Evolutionary conservation across 148 eudicot species (phyloP).

Genomic region (Polygonum aviculare): DNA sequence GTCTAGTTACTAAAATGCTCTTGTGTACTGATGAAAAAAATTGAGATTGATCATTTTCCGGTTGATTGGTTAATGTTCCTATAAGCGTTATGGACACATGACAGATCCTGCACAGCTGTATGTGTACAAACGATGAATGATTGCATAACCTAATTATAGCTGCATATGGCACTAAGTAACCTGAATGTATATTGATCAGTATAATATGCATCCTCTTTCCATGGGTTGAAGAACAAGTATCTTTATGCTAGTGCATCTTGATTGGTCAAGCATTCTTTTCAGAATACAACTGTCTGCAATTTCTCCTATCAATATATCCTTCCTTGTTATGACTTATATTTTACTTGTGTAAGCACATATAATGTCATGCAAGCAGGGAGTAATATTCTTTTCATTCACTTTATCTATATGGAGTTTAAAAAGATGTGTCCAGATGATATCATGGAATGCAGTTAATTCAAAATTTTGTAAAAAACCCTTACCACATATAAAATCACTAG

Average conservation of each 20-base stretch:
- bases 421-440: not conserved
- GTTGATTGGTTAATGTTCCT: too few species aligned
- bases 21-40: too few species aligned
- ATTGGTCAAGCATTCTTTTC: not conserved
- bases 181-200: not conserved
- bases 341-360: not conserved
- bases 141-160: too few species aligned
- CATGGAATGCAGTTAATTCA: not conserved
- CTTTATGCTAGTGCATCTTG: too few species aligned
- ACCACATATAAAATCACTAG: slow-evolving; percentile 95
- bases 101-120: too few species aligned
- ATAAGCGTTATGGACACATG: too few species aligned
- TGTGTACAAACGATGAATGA: too few species aligned
- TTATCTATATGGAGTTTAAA: not conserved
- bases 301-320: not conserved
- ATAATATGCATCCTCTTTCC: not conserved
- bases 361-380: not conserved
- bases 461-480: slow-evolving; percentile 20
- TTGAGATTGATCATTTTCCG: too few species aligned
- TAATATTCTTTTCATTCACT: not conserved
- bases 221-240: not conserved
- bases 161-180: too few species aligned
- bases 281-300: not conserved
- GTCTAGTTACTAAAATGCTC: not conserved
- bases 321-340: not conserved